These are phyloP conservation scores for Zymoseptoria crescenta DNA, from an alignment of 2,329 filamentous ascomycete genomes.

Conservation along the genomic window DNA sequence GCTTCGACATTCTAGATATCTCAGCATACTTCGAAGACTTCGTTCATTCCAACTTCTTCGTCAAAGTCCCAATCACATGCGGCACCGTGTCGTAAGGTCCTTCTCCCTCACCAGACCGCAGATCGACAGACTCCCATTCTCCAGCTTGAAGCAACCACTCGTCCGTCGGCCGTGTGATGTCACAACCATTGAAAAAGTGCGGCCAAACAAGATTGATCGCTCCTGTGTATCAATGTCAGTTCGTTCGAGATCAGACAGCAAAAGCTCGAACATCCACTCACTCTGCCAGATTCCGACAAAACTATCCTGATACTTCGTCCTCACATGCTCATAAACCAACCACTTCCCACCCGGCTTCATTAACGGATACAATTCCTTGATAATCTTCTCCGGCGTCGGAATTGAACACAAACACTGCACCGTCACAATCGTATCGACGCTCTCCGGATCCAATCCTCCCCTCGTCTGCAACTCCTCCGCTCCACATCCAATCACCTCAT, in stretches of 20 bases:
- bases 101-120: constrained; percentile 25
- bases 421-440: constrained; percentile 52
- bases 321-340: constrained; percentile 58
- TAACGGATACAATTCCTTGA: constrained; percentile 48
- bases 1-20: no score
- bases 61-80: constrained; percentile 28
- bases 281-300: constrained; percentile 31
- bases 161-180: constrained; percentile 29
- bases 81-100: constrained; percentile 30
- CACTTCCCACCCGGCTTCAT: constrained; percentile 55
- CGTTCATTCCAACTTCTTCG: constrained; percentile 16
- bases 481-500: constrained; percentile 56
- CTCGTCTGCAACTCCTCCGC: constrained; percentile 48
- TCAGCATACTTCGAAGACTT: neutral
- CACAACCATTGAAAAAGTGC: constrained; percentile 29
- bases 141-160: constrained; percentile 29
- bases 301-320: constrained; percentile 27
- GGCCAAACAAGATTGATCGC: constrained; percentile 30
- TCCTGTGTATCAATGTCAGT: constrained; percentile 14
- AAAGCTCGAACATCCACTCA: constrained; percentile 11
- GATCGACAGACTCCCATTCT: constrained; percentile 28
- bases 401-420: constrained; percentile 58
- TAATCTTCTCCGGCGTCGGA: constrained; percentile 50
- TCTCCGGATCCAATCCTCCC: constrained; percentile 43
- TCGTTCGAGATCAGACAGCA: neutral